A percentile compares a stretch with the other conserved stretches of the same genome.
Evolutionary conservation across 306 rosid genomes (phyloP).

Genomic region (Cercis canadensis): DNA sequence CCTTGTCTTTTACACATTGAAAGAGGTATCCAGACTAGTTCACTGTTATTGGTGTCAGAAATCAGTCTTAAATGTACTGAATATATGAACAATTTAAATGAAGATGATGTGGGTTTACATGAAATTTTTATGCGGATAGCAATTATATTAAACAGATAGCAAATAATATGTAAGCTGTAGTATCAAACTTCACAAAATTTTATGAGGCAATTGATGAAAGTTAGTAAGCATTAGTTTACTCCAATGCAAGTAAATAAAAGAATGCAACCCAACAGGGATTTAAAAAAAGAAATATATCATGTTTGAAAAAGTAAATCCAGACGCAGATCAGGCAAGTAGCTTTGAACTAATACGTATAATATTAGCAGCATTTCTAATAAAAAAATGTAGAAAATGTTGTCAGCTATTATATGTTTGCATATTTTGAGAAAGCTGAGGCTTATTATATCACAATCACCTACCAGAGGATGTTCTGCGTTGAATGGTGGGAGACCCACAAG

Average conservation of each 20-base stretch:
- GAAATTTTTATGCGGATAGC: too few species aligned
- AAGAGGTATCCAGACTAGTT: too few species aligned
- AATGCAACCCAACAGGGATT: neutral
- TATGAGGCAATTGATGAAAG: neutral
- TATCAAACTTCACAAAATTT: neutral
- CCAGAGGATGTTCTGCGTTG: slow-evolving; percentile 93
- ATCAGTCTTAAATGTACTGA: too few species aligned
- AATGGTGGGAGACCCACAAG: slow-evolving; percentile 98
- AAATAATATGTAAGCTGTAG: neutral
- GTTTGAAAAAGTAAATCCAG: neutral
- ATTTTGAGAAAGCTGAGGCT: neutral
- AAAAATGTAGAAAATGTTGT: neutral
- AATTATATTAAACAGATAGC: too few species aligned
- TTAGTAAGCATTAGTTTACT: neutral
- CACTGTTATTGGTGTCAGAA: too few species aligned
- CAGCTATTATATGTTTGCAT: neutral
- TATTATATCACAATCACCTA: slow-evolving; percentile 37
- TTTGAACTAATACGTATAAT: neutral
- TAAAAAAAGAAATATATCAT: neutral
- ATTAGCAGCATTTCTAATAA: neutral
- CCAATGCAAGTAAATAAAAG: neutral
- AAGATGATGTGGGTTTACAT: too few species aligned
- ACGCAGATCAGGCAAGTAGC: neutral
- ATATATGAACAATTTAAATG: too few species aligned
- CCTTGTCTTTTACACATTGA: too few species aligned